Base-by-base conservation (phyloP, 176 grass and related monocot species). In the Avena insularis region DNA sequence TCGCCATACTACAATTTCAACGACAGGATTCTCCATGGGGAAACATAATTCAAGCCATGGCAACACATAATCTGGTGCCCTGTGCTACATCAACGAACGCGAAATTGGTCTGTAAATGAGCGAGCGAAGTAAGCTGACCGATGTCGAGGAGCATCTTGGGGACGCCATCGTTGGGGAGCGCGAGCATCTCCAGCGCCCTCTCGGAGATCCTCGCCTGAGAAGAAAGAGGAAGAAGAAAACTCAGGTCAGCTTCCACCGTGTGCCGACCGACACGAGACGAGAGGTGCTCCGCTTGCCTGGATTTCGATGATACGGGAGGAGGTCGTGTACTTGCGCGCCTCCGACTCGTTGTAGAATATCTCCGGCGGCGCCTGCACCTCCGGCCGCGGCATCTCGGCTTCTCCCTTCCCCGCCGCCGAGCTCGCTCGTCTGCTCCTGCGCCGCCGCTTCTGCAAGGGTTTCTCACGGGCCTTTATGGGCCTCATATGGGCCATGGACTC, bases 261-360 rank as follows among this genome's bases (percentile, higher is more conserved):
- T 43, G 40, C 40, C 40, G 40, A 43, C 40, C 40, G 40, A 43
- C 6, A 7, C 5, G 29, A 58, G 23, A 66, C 15, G 67, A 48
- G 12, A 40, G 8, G 65, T 4, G 65, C 19, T 45, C 40, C 8
- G 71, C 79, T 21, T 80, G 89, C 96, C 80, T 98, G 96, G 88
- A 98, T 96, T 88, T 98, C 96, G 71, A 98, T 92, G 84, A 98
- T 98, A 20, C 96, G 96, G 29, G 96, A 98, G 49, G 93, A 98
- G 75, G 96, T 98, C 35, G 96, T 98, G 88, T 98, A 98, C 73
- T 98, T 98, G 19, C 93, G 93, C 15, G 96, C 93, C 92, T 98
- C 96, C 71, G 90, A 43, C 40, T 43, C 38, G 6, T 43, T 43
- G 40, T 43, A 43, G 40, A 43, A 43, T 43, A 43, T 43, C 79